Evolutionary conservation across 257 asterid genomes (phyloP).

Genomic region (Phtheirospermum japonicum): DNA sequence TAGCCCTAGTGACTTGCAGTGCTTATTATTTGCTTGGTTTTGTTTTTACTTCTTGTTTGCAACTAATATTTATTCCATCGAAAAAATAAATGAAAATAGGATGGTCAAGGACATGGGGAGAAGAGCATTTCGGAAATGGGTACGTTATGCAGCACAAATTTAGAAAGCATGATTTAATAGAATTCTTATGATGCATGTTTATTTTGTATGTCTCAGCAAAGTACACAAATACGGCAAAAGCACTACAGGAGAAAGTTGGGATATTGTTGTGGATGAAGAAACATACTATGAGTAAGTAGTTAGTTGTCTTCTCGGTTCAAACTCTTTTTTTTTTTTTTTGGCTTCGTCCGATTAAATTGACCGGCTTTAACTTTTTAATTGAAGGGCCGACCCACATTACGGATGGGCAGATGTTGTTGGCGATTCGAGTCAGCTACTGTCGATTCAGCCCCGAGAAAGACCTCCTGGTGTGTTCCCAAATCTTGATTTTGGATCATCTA

Average conservation of each 20-base stretch:
- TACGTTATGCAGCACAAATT: constrained; percentile 31
- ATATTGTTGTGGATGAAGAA: constrained; percentile 91
- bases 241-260: constrained; percentile 99
- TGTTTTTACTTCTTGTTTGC: neutral
- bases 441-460: constrained; percentile 79
- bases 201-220: constrained; percentile 51
- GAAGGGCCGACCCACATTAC: constrained; percentile 97
- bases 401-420: constrained; percentile 99
- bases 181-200: neutral
- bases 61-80: constrained; percentile 1
- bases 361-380: constrained; percentile 6
- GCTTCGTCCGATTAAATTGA: neutral
- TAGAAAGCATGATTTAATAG: constrained; percentile 8
- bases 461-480: constrained; percentile 88
- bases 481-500: constrained; percentile 68
- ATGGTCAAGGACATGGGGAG: constrained; percentile 99
- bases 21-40: constrained; percentile 2
- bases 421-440: constrained; percentile 81
- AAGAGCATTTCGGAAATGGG: constrained; percentile 99
- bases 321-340: neutral
- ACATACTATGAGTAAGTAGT: constrained; percentile 83
- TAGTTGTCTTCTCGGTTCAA: neutral
- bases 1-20: constrained; percentile 1
- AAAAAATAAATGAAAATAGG: constrained; percentile 53
- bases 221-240: constrained; percentile 98